phyloP scores from a whole-genome alignment of 306 rosid genomes.

The Hylodesmum podocarpum region DNA sequence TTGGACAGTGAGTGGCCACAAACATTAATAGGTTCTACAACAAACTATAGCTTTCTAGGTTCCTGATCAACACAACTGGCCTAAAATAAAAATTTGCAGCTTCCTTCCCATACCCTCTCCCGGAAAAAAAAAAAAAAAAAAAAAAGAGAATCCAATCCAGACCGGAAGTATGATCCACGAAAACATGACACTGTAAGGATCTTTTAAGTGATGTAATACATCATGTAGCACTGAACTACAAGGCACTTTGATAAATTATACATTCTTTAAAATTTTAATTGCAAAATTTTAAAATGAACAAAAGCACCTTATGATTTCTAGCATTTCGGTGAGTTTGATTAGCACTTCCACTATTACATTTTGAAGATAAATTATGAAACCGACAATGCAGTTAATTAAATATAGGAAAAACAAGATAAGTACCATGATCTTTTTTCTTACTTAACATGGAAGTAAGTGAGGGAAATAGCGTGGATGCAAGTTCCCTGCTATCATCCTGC shows the following conservation, averaged over 20 bases:
- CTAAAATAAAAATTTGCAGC: background rate
- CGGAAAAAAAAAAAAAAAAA: too few relatives aligned
- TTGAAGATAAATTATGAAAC: background rate
- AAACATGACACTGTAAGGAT: background rate
- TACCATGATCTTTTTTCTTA: constrained; percentile 94
- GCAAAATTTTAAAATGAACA: background rate
- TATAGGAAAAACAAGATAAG: constrained; percentile 23
- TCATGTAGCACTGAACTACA: background rate
- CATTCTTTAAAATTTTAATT: background rate
- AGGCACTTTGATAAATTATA: background rate
- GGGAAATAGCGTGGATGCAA: constrained; percentile 82
- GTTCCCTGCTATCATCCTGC: constrained; percentile 87
- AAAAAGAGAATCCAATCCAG: background rate
- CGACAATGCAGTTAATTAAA: background rate
- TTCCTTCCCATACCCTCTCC: background rate
- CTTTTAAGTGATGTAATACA: background rate
- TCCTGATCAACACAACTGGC: background rate
- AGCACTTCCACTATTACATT: background rate
- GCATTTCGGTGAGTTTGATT: constrained; percentile 1
- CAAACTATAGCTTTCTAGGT: background rate
- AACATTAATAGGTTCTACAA: background rate
- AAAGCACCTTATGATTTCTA: background rate
- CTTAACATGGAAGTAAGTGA: constrained; percentile 54
- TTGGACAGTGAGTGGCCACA: background rate
- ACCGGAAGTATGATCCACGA: background rate